phyloP scores from a whole-genome alignment of 306 rosid species.

The Abrus pulchellus region DNA sequence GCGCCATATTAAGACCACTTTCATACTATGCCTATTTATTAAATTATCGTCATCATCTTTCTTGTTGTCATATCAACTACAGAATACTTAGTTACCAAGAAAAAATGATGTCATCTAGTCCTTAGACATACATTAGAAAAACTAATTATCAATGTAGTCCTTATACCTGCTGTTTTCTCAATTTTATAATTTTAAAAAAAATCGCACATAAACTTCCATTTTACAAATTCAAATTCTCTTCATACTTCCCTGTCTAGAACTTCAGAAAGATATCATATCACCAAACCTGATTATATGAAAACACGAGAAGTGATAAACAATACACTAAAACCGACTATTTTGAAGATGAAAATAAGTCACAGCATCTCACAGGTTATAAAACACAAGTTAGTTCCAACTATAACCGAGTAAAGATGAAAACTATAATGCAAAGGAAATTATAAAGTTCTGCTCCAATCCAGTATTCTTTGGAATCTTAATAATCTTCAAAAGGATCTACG shows the following conservation, averaged over 20 bases:
- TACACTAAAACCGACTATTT: not conserved
- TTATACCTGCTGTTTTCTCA: not conserved
- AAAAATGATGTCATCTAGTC: not conserved
- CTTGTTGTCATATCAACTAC: not conserved
- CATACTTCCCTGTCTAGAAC: not conserved
- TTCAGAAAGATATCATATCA: not conserved
- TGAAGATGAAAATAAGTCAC: not conserved
- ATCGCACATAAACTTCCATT: not conserved
- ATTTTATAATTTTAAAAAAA: not conserved
- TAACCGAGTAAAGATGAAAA: not conserved
- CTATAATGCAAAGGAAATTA: not conserved
- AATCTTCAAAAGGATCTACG: not conserved
- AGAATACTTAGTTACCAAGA: not conserved
- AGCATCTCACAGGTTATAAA: conserved; percentile 11
- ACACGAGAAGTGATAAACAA: not conserved
- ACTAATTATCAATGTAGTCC: not conserved
- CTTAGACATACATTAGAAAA: not conserved
- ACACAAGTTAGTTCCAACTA: not conserved
- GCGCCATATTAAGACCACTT: not conserved
- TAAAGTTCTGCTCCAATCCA: not conserved
- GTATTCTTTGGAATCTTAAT: not conserved
- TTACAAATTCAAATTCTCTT: conserved; percentile 22
- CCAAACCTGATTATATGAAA: not conserved
- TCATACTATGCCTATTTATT: not conserved
- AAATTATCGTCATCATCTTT: not conserved